Conservation (phyloP, 805 yeast genomes). For the Jamesozyma gamospora region DNA sequence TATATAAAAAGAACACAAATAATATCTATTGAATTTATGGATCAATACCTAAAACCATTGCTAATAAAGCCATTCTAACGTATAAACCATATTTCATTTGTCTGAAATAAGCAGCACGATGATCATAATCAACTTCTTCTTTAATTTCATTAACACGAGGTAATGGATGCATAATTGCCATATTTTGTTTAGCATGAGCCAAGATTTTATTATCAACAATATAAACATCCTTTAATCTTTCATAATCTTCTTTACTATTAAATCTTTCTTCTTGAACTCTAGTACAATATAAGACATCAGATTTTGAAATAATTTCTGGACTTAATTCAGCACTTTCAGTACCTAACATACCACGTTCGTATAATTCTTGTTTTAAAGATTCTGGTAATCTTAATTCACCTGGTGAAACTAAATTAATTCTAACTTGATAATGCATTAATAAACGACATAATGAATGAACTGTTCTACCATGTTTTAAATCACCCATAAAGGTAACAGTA, state of each 20-base stretch:
- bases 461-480: constrained; percentile 95
- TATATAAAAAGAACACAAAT: background rate
- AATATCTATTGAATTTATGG: constrained; percentile 37
- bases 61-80: constrained; percentile 96
- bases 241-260: constrained; percentile 61
- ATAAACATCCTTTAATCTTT: constrained; percentile 81
- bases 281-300: constrained; percentile 95
- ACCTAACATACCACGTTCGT: constrained; percentile 56
- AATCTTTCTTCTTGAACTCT: constrained; percentile 98
- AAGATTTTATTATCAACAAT: constrained; percentile 87
- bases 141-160: constrained; percentile 95
- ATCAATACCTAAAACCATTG: constrained; percentile 96
- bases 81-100: constrained; percentile 98
- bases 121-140: constrained; percentile 98
- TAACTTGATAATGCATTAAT: constrained; percentile 84
- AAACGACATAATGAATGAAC: constrained; percentile 91
- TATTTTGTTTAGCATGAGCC: constrained; percentile 90
- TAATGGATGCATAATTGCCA: constrained; percentile 98
- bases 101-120: constrained; percentile 98
- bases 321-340: constrained; percentile 70
- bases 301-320: constrained; percentile 72
- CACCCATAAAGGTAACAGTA: constrained; percentile 98
- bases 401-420: constrained; percentile 87
- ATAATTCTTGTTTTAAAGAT: constrained; percentile 56
- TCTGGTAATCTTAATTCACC: constrained; percentile 77